Evolutionary conservation across 371 early-diverging fungal species (phyloP).

Genomic region (Batkoa obscura): DNA sequence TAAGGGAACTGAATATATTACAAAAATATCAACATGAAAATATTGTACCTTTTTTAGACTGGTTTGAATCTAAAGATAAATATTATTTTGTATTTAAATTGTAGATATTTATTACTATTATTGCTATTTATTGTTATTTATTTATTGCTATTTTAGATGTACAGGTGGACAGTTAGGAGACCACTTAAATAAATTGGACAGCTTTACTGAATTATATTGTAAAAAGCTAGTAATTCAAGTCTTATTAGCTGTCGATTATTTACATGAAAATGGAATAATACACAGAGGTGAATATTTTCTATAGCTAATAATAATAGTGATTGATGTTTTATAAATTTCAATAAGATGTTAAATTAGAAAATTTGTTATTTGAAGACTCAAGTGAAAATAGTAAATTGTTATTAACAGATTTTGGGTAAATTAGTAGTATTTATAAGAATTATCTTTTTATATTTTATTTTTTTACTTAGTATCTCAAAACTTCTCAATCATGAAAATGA

Average conservation of each 20-base stretch:
- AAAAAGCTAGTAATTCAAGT: slow-evolving; percentile 40
- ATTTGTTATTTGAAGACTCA: slow-evolving; percentile 42
- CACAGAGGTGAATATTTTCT: slow-evolving; percentile 29
- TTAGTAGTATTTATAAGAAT: background rate
- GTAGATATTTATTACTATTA: slow-evolving; percentile 15
- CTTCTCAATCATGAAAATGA: slow-evolving; percentile 21
- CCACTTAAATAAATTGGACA: slow-evolving; percentile 57
- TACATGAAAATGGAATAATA: slow-evolving; percentile 45
- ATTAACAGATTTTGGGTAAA: slow-evolving; percentile 40
- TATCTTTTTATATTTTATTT: background rate
- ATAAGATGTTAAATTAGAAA: slow-evolving; percentile 66
- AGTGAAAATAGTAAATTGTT: slow-evolving; percentile 32
- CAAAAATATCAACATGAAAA: slow-evolving; percentile 51
- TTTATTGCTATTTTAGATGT: slow-evolving; percentile 19
- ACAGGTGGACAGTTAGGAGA: slow-evolving; percentile 85
- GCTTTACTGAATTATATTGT: slow-evolving; percentile 77
- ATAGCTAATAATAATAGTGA: background rate
- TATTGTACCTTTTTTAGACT: slow-evolving; percentile 62
- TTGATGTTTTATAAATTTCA: slow-evolving; percentile 4
- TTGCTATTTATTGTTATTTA: background rate
- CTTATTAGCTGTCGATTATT: slow-evolving; percentile 38
- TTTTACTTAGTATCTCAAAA: slow-evolving; percentile 27
- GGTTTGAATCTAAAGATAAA: slow-evolving; percentile 39
- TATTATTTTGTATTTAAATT: slow-evolving; percentile 82
- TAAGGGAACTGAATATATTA: slow-evolving; percentile 49